These are phyloP conservation scores for Perkinsela sp. DNA, from an alignment of 208 protist genomes.

Conservation along the genomic window DNA sequence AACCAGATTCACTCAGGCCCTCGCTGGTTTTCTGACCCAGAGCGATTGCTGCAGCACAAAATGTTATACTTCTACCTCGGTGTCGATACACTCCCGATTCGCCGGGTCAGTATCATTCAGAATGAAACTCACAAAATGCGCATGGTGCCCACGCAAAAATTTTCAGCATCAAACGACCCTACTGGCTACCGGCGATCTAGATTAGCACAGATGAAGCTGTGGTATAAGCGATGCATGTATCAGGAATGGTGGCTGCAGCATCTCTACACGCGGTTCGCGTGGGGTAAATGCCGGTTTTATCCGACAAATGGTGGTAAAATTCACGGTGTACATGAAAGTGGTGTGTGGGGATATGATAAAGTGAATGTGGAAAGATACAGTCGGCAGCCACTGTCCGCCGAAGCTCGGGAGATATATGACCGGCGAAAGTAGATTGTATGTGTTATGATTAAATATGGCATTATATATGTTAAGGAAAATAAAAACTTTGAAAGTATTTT, in stretches of 20 bases:
- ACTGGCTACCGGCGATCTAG: slow-evolving; percentile 51
- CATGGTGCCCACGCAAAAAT: slow-evolving; percentile 22
- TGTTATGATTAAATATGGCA: no score
- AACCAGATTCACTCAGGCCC: slow-evolving; percentile 44
- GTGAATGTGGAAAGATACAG: slow-evolving; percentile 55
- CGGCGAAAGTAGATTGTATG: slow-evolving; percentile 30
- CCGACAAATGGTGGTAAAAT: slow-evolving; percentile 48
- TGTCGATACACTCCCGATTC: slow-evolving; percentile 47
- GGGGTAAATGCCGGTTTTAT: slow-evolving; percentile 44
- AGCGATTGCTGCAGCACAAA: slow-evolving; percentile 54
- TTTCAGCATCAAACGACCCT: slow-evolving; percentile 23
- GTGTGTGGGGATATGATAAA: slow-evolving; percentile 50
- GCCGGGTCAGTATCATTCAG: slow-evolving; percentile 47
- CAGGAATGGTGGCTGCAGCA: slow-evolving; percentile 65
- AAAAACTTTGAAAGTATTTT: no score
- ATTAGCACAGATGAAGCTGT: slow-evolving; percentile 31
- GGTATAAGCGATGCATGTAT: slow-evolving; percentile 60
- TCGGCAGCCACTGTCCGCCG: slow-evolving; percentile 32
- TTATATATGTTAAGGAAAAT: no score
- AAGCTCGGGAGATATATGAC: slow-evolving; percentile 52
- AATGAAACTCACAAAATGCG: slow-evolving; percentile 30
- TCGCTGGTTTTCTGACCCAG: slow-evolving; percentile 46
- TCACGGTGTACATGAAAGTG: slow-evolving; percentile 41
- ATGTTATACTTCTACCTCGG: slow-evolving; percentile 58
- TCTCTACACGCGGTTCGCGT: slow-evolving; percentile 49